phyloP scores from a whole-genome alignment of 78 protist genomes.

The Mantamonas sphyraenae region DNA sequence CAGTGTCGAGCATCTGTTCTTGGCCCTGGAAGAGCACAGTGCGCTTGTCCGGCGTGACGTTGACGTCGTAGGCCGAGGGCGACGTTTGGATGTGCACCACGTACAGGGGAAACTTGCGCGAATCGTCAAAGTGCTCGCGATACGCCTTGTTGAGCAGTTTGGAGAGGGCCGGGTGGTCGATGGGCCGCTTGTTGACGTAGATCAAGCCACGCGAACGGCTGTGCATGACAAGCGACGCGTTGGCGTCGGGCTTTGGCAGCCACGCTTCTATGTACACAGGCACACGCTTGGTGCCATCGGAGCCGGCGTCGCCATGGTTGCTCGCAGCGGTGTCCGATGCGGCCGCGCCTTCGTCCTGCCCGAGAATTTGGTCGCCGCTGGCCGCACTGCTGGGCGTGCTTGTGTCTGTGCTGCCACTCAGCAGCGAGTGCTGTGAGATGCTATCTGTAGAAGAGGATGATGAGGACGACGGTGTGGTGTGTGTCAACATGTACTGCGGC shows the following conservation, averaged over 20 bases:
- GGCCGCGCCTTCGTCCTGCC: too few relatives aligned
- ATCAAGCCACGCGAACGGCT: conserved; percentile 35
- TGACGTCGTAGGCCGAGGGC: conserved; percentile 59
- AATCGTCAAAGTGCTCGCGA: conserved; percentile 21
- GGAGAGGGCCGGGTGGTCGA: conserved; percentile 53
- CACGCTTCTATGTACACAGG: neutral
- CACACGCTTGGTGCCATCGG: too few relatives aligned
- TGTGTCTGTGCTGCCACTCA: too few relatives aligned
- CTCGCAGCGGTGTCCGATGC: too few relatives aligned
- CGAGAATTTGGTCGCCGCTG: too few relatives aligned
- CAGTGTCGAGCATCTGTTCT: neutral
- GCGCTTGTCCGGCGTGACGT: conserved; percentile 93
- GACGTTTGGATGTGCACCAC: neutral
- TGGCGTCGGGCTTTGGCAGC: conserved; percentile 36
- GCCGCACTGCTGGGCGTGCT: too few relatives aligned
- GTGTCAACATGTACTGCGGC: too few relatives aligned
- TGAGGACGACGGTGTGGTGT: too few relatives aligned
- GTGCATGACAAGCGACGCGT: conserved; percentile 10
- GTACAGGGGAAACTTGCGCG: neutral
- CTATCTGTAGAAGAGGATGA: too few relatives aligned
- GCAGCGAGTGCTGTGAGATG: too few relatives aligned
- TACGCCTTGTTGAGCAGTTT: conserved; percentile 33
- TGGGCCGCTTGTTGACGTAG: conserved; percentile 74
- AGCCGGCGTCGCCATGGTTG: too few relatives aligned
- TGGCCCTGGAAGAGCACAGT: conserved; percentile 52